Conservation (phyloP, 176 grass and related monocot species). For the Pontederia crassipes region DNA sequence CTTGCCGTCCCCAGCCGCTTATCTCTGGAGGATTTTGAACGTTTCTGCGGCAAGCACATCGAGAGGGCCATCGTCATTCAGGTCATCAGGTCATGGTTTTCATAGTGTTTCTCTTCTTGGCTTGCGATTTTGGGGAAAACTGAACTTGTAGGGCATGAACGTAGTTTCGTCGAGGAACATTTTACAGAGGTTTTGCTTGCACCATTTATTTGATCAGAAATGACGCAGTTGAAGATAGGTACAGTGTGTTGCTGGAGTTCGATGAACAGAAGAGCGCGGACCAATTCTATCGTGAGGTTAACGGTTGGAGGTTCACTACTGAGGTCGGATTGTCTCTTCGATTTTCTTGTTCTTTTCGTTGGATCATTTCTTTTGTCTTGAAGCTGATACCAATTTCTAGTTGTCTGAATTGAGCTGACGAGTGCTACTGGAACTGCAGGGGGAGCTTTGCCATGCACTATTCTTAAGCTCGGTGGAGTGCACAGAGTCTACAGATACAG, state of each 20-base stretch:
- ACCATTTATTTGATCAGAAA: constrained; percentile 10
- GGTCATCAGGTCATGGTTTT: too few relatives aligned
- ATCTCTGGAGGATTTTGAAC: too few relatives aligned
- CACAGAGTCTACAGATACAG: constrained; percentile 41
- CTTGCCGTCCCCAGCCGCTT: too few relatives aligned
- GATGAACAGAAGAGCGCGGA: constrained; percentile 73
- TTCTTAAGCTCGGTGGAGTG: constrained; percentile 65
- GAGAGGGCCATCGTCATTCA: too few relatives aligned
- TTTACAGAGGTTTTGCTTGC: neutral
- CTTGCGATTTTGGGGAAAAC: too few relatives aligned
- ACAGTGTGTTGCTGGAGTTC: constrained; percentile 84
- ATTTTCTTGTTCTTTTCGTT: neutral
- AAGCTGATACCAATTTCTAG: neutral
- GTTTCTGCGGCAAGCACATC: too few relatives aligned
- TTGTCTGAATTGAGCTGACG: neutral
- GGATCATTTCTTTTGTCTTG: too few relatives aligned
- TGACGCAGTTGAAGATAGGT: constrained; percentile 74
- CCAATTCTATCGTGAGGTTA: constrained; percentile 69
- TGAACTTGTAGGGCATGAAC: too few relatives aligned
- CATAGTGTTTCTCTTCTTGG: too few relatives aligned
- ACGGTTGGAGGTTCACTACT: constrained; percentile 87
- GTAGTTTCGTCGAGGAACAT: too few relatives aligned
- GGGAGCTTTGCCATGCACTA: constrained; percentile 81
- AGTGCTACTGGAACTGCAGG: constrained; percentile 27
- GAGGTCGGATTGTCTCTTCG: constrained; percentile 36